Percentiles rank a stretch among this genome's conserved stretches.
phyloP scores from a whole-genome alignment of 2,329 filamentous ascomycete genomes.

The Pseudophaeomoniella oleicola region DNA sequence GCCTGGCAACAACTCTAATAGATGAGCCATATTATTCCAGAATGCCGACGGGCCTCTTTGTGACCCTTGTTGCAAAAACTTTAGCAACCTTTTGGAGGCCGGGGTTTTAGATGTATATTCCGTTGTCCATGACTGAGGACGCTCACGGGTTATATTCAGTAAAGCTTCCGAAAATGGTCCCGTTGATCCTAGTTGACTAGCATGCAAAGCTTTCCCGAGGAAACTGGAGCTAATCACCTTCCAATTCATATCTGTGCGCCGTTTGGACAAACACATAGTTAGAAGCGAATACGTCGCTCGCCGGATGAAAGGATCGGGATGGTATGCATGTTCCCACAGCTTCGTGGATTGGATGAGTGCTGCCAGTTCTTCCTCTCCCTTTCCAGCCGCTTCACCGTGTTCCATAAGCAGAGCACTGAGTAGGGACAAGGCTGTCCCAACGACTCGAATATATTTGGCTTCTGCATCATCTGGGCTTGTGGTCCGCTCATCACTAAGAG shows the following conservation, averaged over 20 bases:
- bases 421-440: conserved; percentile 42
- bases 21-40: conserved; percentile 53
- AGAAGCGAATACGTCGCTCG: conserved; percentile 43
- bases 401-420: conserved; percentile 38
- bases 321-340: conserved; percentile 44
- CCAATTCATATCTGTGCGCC: conserved; percentile 41
- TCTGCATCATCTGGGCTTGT: conserved; percentile 74
- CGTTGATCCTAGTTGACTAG: conserved; percentile 59
- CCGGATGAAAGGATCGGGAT: conserved; percentile 43
- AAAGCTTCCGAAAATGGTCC: conserved; percentile 56
- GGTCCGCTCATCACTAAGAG: conserved; percentile 76
- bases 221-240: conserved; percentile 53
- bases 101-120: conserved; percentile 44
- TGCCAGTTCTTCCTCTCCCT: conserved; percentile 16
- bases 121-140: conserved; percentile 61
- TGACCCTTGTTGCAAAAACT: conserved; percentile 71
- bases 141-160: conserved; percentile 45
- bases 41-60: conserved; percentile 58
- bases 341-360: conserved; percentile 45
- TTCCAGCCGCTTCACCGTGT: background rate
- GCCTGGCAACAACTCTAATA: conserved; percentile 44
- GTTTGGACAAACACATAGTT: conserved; percentile 32
- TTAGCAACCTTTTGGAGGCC: conserved; percentile 43
- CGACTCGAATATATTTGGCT: conserved; percentile 70
- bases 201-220: conserved; percentile 58